Conservation (phyloP, 2,329 filamentous ascomycete species). For the Beauveria pseudobassiana region DNA sequence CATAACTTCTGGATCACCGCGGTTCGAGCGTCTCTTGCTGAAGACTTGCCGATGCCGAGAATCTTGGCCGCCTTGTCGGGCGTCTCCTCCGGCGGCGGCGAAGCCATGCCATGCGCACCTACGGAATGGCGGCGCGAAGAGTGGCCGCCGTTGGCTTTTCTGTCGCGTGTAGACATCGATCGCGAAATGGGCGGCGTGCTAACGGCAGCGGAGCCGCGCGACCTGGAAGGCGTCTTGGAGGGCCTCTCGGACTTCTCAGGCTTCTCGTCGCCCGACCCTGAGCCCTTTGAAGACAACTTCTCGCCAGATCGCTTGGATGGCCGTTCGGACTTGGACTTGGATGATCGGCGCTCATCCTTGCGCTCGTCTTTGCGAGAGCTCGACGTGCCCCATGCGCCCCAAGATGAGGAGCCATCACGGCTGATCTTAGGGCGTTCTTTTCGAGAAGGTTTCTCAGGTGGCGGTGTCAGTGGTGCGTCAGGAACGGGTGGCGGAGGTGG, state of each 20-base stretch:
- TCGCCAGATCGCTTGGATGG: conserved; percentile 46
- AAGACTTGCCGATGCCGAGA: conserved; percentile 49
- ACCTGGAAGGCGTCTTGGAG: conserved; percentile 56
- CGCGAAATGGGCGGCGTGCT: conserved; percentile 59
- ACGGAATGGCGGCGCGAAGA: conserved; percentile 62
- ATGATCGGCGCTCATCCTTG: conserved; percentile 45
- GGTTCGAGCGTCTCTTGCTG: conserved; percentile 40
- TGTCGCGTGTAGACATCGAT: conserved; percentile 61
- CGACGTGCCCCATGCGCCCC: conserved; percentile 64
- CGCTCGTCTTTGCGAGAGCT: conserved; percentile 29
- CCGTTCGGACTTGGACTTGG: conserved; percentile 61
- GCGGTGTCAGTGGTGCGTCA: conserved; percentile 41
- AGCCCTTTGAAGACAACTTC: conserved; percentile 58
- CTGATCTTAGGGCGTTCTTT: conserved; percentile 73
- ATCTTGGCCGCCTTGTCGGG: conserved; percentile 71
- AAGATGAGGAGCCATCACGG: conserved; percentile 60
- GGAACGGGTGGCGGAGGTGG: conserved; percentile 32
- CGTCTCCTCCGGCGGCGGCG: conserved; percentile 64
- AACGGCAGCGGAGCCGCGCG: conserved; percentile 57
- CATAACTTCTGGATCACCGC: conserved; percentile 41
- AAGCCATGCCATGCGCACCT: conserved; percentile 58
- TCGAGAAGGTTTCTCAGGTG: conserved; percentile 53
- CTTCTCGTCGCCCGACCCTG: conserved; percentile 53
- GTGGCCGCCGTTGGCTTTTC: conserved; percentile 47
- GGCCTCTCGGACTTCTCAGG: conserved; percentile 41